Conservation (phyloP, 129 eudicot genomes). For the Ambrosia artemisiifolia region DNA sequence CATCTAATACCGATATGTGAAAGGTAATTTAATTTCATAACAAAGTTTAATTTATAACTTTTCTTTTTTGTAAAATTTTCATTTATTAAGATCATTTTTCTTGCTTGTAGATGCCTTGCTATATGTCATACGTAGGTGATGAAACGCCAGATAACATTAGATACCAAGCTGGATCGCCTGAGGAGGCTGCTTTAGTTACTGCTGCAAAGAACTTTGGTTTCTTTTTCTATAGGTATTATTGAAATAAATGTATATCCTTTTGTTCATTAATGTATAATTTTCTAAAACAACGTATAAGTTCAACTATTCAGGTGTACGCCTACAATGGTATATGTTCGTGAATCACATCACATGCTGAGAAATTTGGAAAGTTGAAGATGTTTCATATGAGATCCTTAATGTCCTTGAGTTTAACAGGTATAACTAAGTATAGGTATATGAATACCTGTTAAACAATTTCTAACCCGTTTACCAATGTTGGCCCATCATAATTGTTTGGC, state of each 20-base stretch:
- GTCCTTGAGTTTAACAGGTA: constrained; percentile 97
- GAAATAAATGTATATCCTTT: constrained; percentile 3
- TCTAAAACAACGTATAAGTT: neutral
- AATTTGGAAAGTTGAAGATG: constrained; percentile 87
- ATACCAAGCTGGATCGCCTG: constrained; percentile 99
- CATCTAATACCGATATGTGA: too few relatives aligned
- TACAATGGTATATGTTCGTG: too few relatives aligned
- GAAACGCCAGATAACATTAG: constrained; percentile 79
- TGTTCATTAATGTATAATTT: constrained; percentile 7
- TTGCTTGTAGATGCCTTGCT: constrained; percentile 97
- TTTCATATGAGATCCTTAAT: constrained; percentile 74
- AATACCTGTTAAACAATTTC: too few relatives aligned
- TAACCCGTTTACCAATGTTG: too few relatives aligned
- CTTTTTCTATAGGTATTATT: constrained; percentile 76
- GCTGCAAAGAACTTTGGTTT: too few relatives aligned
- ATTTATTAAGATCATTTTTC: too few relatives aligned
- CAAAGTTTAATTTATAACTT: too few relatives aligned
- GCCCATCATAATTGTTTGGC: too few relatives aligned
- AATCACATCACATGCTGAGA: constrained; percentile 90
- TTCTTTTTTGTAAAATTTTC: too few relatives aligned
- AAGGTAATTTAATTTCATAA: too few relatives aligned
- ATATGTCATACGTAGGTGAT: constrained; percentile 99
- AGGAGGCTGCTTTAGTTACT: constrained; percentile 89
- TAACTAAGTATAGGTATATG: constrained; percentile 15
- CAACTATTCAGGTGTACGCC: constrained; percentile 64